Evolutionary conservation across 306 rosid species (phyloP), one percentile per base, ranked within the genome.

Genomic region (Cicer yamashitae): DNA sequence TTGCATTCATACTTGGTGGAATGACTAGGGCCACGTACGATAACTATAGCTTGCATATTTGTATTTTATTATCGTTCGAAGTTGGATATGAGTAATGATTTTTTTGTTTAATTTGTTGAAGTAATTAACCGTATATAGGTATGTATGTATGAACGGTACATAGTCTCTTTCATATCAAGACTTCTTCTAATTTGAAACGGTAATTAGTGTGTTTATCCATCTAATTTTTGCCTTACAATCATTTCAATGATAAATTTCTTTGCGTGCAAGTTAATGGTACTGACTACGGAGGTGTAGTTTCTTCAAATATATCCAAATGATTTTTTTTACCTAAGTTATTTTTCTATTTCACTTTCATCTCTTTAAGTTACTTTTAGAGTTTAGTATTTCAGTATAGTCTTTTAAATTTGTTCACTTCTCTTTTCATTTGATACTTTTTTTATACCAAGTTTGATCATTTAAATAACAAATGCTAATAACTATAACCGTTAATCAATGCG

Each of bases 141-240:
- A 22, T 22, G 25, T 22, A 22, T 22, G 10, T 57, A 57, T 22
- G 63, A 20, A 57, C 7, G 63, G 25, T 25, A 57, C 1, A 40
- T 57, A 10, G 40, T 57, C 40, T 57, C 13, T 57, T 57, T 57
- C 63, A 10, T 8, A 57, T 6, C 5, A 5, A 56, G 38, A 57
- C 40, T 22, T 20, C 10, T 51, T 22, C 39, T 57, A 8, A 18
- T 17, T 54, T 56, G 22, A n/a, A 22, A 39, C n/a, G 39, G 63
- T 22, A 20, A 57, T 57, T 57, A 12, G 40, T 57, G 63, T 57
- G 63, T 57, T 57, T 57, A 57, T 57, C 63, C 63, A 57, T 22
- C 63, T 57, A 57, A 22, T 25, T 57, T 1, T 57, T 56, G 62
- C 38, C 25, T 20, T 2, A 56, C 20, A 56, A 56, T 20, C 38